A percentile compares a stretch with the other conserved stretches of the same genome.
These are phyloP conservation scores for Phyllostachys edulis DNA, from an alignment of 176 grass and related monocot species.

Conservation along the genomic window DNA sequence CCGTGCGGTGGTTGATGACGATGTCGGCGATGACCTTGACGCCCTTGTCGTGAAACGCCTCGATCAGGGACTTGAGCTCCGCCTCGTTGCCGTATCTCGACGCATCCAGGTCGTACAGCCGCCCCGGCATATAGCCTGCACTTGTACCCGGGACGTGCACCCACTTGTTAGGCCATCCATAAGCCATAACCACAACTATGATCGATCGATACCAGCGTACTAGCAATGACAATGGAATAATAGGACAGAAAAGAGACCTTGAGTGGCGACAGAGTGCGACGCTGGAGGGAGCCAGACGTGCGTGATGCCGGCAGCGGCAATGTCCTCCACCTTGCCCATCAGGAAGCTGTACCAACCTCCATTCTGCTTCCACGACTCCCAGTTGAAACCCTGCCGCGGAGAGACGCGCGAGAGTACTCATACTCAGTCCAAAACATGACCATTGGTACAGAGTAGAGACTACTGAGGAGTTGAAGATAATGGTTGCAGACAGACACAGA, in stretches of 20 bases:
- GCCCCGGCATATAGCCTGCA: constrained; percentile 68
- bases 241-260: constrained; percentile 40
- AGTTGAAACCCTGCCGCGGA: constrained; percentile 70
- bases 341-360: constrained; percentile 76
- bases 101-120: constrained; percentile 62
- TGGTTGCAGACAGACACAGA: neutral
- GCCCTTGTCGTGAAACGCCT: constrained; percentile 49
- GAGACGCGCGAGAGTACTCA: neutral
- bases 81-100: constrained; percentile 71
- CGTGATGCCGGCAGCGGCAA: constrained; percentile 65
- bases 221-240: neutral
- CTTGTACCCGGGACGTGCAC: neutral
- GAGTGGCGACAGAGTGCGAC: constrained; percentile 61
- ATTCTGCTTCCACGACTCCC: constrained; percentile 91
- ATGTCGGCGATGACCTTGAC: constrained; percentile 79
- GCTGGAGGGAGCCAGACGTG: constrained; percentile 87
- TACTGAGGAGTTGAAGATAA: too few relatives aligned
- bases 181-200: neutral
- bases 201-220: neutral
- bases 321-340: constrained; percentile 57
- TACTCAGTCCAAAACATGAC: neutral
- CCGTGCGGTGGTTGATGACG: constrained; percentile 90
- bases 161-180: neutral
- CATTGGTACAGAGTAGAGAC: neutral
- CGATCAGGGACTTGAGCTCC: constrained; percentile 67